Evolutionary conservation across 306 rosid genomes (phyloP), one percentile per base, ranked within the genome.

Genomic region (Oemleria cerasiformis): DNA sequence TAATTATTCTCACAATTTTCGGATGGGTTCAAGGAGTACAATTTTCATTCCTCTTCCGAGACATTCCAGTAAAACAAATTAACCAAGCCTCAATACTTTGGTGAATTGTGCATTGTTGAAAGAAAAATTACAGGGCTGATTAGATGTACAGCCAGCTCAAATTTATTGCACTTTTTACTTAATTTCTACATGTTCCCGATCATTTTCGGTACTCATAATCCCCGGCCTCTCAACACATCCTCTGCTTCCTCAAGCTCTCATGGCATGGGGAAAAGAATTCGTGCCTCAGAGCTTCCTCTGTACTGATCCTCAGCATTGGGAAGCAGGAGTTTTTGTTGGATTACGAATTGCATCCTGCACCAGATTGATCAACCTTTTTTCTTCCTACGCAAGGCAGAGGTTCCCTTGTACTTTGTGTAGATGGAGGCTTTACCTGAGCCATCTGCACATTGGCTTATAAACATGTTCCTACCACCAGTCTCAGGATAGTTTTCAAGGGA

Each of bases 331-430:
- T 11, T 65, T 80, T 74, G n/a, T 40, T 5, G 80, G 70, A 80
- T 58, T 62, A 9, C 9, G 71, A 41, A 66, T 53, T 34, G 44
- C 72, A 66, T 75, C 60, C 59, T 80, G 75, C 41, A 73, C 75
- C 60, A 80, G 73, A 65, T 75, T 80, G 38, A 75, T 68, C 30
- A 75, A 50, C n/a, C 54, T 72, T 80, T 63, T 75, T 80, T 67
- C 84, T 75, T 53, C 77, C 84, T 42, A 65, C 62, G 75, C 74
- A 71, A 53, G 80, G 84, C 36, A 80, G 48, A 72, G 84, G 84
- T 64, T 80, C 84, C 63, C 74, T 75, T 74, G 44, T 70, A 23
- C 63, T 80, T 60, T 75, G 80, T 65, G 77, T 23, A 50, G 80
- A 67, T 75, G 4, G 77, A 75, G 74, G 84, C 75, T 71, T 65